phyloP scores from a whole-genome alignment of 2,329 filamentous ascomycete genomes.

The Xylogone sp. region DNA sequence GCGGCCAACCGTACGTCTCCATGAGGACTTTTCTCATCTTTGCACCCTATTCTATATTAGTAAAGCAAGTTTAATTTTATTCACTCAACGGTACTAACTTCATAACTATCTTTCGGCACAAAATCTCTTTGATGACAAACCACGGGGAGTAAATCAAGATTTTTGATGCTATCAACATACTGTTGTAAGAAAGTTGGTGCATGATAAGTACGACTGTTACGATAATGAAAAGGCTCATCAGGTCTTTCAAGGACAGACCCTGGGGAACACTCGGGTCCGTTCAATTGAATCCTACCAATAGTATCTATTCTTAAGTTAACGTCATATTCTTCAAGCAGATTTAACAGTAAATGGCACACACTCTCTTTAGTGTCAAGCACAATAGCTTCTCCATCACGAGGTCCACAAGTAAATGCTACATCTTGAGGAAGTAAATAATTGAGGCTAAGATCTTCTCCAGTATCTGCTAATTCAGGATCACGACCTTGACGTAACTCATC shows the following conservation, averaged over 20 bases:
- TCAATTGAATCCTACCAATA: neutral
- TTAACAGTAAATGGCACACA: neutral
- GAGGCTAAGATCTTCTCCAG: neutral
- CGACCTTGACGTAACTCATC: neutral
- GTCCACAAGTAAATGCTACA: neutral
- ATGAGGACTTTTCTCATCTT: neutral
- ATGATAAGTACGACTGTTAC: neutral
- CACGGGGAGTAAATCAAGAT: neutral
- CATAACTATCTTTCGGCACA: neutral
- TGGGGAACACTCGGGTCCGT: neutral
- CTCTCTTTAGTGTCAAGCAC: neutral
- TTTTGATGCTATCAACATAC: neutral
- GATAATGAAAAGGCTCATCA: neutral
- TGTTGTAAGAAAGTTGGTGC: constrained; percentile 1
- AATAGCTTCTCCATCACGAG: neutral
- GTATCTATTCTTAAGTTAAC: neutral
- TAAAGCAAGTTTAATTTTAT: neutral
- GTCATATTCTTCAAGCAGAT: neutral
- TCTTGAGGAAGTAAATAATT: neutral
- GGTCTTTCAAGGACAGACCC: neutral
- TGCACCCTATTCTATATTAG: neutral
- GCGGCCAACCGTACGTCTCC: neutral
- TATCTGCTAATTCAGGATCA: neutral
- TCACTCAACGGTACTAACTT: neutral
- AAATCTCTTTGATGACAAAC: neutral